A percentile compares a stretch with the other conserved stretches of the same genome.
phyloP scores from a whole-genome alignment of 1,139 yeast species.

The Taiozyma onychis region DNA sequence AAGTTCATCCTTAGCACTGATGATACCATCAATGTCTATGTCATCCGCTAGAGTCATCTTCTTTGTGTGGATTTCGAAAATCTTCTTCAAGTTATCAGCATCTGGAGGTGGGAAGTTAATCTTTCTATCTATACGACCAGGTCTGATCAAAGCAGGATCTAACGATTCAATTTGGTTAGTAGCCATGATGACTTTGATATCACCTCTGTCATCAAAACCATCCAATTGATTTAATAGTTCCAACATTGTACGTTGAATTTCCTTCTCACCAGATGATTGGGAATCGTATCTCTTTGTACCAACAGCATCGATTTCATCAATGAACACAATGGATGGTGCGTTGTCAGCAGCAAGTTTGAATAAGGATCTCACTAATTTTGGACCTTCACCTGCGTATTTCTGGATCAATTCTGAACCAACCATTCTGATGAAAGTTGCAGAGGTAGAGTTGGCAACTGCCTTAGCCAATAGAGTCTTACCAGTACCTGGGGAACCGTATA shows the following conservation, averaged over 20 bases:
- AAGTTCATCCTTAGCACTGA: slow-evolving; percentile 87
- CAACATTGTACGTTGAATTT: slow-evolving; percentile 97
- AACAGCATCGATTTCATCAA: slow-evolving; percentile 98
- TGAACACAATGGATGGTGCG: slow-evolving; percentile 96
- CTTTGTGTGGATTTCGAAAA: slow-evolving; percentile 86
- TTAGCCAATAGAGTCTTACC: slow-evolving; percentile 96
- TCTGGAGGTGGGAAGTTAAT: slow-evolving; percentile 96
- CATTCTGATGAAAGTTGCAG: slow-evolving; percentile 92
- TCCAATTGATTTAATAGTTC: slow-evolving; percentile 94
- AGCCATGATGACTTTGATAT: slow-evolving; percentile 98
- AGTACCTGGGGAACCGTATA: slow-evolving; percentile 99
- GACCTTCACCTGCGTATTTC: slow-evolving; percentile 97
- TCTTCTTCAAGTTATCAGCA: slow-evolving; percentile 86
- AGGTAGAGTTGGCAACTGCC: slow-evolving; percentile 97
- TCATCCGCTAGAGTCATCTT: slow-evolving; percentile 90
- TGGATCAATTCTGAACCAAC: slow-evolving; percentile 97
- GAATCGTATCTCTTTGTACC: slow-evolving; percentile 97
- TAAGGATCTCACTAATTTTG: slow-evolving; percentile 88
- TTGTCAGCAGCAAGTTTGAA: slow-evolving; percentile 96
- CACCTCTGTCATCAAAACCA: slow-evolving; percentile 98
- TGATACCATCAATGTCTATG: slow-evolving; percentile 85
- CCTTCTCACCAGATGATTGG: slow-evolving; percentile 95
- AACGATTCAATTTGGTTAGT: slow-evolving; percentile 92
- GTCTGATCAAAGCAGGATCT: slow-evolving; percentile 97
- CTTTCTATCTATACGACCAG: slow-evolving; percentile 98